Evolutionary conservation across 139 green algal species (phyloP), one percentile per base, ranked within the genome.

Genomic region (Chlamydomonas eustigma): DNA sequence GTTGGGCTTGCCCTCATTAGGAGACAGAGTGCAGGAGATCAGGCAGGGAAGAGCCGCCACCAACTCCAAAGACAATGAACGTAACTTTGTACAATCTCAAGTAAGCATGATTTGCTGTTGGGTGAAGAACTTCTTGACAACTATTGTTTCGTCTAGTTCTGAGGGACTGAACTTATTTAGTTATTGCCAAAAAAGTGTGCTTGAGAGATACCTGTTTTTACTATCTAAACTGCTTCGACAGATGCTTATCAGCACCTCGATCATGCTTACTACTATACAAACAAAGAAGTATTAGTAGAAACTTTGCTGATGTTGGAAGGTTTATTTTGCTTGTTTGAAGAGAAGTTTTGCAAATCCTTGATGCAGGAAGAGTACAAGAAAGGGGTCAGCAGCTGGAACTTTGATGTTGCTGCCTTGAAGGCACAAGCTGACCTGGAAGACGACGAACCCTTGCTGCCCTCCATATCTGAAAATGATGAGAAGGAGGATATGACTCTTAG

Each of bases 371-470:
- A 92, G 82, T 94, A 95, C 80, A 86, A 91, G 37, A 89, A 90
- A 75, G 94, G 94, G 4, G 90, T 98, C 0, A 89, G 72, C 58
- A 83, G 78, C 28, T 98, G 95, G 95, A 96, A 98, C 80, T 98
- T 98, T 78, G 90, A 98, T 81, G 79, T 98, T 64, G 81, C 81
- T 2, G 90, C 89, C 30, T 80, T 98, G 36, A 97, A 97, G 82
- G 81, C 81, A 52, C 85, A 91, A 51, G 94, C 94, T 8, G 91
- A 86, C 6, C 64, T 74, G 8, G 84, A 90, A 68, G 75, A 84
- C 0, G 72, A 81, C 4, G 73, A 81, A 2, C 64, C 71, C 28
- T n/a, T 50, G 32, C 82, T 88, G 69, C 68, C 82, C 0, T 83
- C 84, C 39, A 88, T 88, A 36, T 67, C 63, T 18, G 81, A 87